phyloP scores from a whole-genome alignment of 1,284 basidiomycete species.

The Paramarasmius palmivorus region DNA sequence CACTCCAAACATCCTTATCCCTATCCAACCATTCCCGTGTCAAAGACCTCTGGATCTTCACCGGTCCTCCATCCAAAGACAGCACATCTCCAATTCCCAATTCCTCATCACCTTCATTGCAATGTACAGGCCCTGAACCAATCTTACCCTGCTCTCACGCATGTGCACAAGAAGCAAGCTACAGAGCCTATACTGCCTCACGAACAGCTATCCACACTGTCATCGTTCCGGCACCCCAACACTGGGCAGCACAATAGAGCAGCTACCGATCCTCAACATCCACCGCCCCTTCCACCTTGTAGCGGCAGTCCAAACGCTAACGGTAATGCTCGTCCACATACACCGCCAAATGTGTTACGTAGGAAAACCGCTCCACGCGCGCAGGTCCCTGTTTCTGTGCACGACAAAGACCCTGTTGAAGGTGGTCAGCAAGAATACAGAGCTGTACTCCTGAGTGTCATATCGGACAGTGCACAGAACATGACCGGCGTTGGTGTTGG shows the following conservation, averaged over 20 bases:
- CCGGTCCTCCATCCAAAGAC: conserved; percentile 48
- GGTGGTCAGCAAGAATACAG: conserved; percentile 29
- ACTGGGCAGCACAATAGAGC: too few species aligned
- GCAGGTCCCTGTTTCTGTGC: conserved; percentile 59
- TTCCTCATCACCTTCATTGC: conserved; percentile 32
- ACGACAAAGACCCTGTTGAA: conserved; percentile 34
- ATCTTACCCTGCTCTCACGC: too few species aligned
- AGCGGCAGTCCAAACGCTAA: too few species aligned
- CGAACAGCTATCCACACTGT: too few species aligned
- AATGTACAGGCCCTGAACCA: conserved; percentile 27
- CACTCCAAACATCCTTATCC: conserved; percentile 67
- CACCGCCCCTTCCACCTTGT: too few species aligned
- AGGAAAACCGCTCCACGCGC: conserved; percentile 61
- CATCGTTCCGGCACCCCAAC: too few species aligned
- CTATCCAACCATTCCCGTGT: conserved; percentile 67
- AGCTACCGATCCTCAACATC: too few species aligned
- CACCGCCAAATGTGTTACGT: conserved; percentile 30
- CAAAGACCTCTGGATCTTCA: conserved; percentile 80
- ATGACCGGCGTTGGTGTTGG: conserved; percentile 64
- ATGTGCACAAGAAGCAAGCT: conserved; percentile 32
- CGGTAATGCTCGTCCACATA: not conserved
- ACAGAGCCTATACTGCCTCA: conserved; percentile 22
- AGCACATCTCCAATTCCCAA: too few species aligned
- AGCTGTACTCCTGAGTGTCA: conserved; percentile 49
- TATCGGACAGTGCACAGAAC: conserved; percentile 51